phyloP scores from a whole-genome alignment of 495 filamentous ascomycete genomes.

The Hypoxylon intermedium region DNA sequence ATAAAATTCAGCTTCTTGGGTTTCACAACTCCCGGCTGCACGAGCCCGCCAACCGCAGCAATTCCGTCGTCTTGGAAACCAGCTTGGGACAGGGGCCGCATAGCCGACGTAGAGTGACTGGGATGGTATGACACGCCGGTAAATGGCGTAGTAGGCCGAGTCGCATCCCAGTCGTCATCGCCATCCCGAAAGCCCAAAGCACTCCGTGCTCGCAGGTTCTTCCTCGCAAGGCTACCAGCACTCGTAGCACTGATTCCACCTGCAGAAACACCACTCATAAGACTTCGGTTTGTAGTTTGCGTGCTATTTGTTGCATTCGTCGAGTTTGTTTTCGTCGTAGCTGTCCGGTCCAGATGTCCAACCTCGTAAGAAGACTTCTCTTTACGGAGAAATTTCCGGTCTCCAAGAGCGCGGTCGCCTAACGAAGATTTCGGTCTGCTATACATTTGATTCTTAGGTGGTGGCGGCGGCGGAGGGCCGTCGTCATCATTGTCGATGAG shows the following conservation, averaged over 20 bases:
- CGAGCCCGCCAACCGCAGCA: slow-evolving; percentile 74
- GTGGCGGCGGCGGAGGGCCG: slow-evolving; percentile 66
- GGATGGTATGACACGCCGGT: slow-evolving; percentile 84
- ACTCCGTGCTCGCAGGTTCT: slow-evolving; percentile 64
- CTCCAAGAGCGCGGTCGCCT: slow-evolving; percentile 39
- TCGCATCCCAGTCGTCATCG: slow-evolving; percentile 52
- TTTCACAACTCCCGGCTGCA: slow-evolving; percentile 69
- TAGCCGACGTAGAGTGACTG: slow-evolving; percentile 68
- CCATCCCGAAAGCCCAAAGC: slow-evolving; percentile 59
- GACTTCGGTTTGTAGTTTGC: slow-evolving; percentile 76
- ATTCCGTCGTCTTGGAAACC: slow-evolving; percentile 57
- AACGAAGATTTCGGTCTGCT: slow-evolving; percentile 61
- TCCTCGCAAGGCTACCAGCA: slow-evolving; percentile 86
- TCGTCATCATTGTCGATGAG: slow-evolving; percentile 44
- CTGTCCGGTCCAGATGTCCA: slow-evolving; percentile 73
- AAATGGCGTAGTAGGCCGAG: slow-evolving; percentile 73
- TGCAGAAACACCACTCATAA: slow-evolving; percentile 94
- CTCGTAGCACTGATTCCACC: slow-evolving; percentile 93
- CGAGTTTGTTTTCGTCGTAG: slow-evolving; percentile 85
- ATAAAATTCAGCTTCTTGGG: slow-evolving; percentile 93
- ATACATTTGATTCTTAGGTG: slow-evolving; percentile 62
- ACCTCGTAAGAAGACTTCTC: slow-evolving; percentile 84
- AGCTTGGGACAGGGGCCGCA: slow-evolving; percentile 56
- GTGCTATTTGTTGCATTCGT: slow-evolving; percentile 79
- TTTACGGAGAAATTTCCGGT: slow-evolving; percentile 59